Percentiles rank a stretch among this genome's conserved stretches.
Evolutionary conservation across 148 eudicot species (phyloP).

Genomic region (Chenopodium album): DNA sequence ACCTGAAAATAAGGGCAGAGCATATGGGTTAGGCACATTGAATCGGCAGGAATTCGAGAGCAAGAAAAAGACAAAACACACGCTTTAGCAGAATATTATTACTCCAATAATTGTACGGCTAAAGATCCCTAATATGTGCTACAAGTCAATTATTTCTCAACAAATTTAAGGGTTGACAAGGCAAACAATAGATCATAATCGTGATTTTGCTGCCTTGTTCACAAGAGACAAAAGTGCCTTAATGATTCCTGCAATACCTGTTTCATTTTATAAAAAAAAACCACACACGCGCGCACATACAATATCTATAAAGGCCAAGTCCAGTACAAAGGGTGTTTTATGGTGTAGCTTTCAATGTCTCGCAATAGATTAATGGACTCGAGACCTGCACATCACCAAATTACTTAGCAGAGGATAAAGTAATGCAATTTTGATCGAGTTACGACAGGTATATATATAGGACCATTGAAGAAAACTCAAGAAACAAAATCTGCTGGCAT

Average conservation of each 20-base stretch:
- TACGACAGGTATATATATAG: neutral
- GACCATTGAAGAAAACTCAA: neutral
- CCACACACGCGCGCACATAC: neutral
- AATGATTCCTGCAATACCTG: neutral
- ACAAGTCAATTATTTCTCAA: slow-evolving; percentile 5
- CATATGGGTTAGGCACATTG: slow-evolving; percentile 16
- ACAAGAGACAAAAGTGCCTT: neutral
- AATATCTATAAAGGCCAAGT: neutral
- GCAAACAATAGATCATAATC: slow-evolving; percentile 10
- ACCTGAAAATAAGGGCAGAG: slow-evolving; percentile 25
- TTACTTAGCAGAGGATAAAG: neutral
- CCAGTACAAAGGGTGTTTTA: neutral
- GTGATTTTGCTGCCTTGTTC: slow-evolving; percentile 11
- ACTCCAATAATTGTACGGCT: slow-evolving; percentile 15
- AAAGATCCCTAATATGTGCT: slow-evolving; percentile 5
- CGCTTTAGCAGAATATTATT: slow-evolving; percentile 19
- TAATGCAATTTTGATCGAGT: neutral
- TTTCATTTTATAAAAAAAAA: neutral
- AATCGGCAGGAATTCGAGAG: slow-evolving; percentile 8
- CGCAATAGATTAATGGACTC: neutral
- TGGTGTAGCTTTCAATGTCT: too few relatives aligned
- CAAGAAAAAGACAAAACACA: slow-evolving; percentile 28
- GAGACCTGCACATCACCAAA: neutral
- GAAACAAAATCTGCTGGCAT: neutral
- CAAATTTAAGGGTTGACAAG: slow-evolving; percentile 15